Evolutionary conservation across 148 eudicot genomes (phyloP), one percentile per base, ranked within the genome.

Genomic region (Heliamphora exappendiculata): DNA sequence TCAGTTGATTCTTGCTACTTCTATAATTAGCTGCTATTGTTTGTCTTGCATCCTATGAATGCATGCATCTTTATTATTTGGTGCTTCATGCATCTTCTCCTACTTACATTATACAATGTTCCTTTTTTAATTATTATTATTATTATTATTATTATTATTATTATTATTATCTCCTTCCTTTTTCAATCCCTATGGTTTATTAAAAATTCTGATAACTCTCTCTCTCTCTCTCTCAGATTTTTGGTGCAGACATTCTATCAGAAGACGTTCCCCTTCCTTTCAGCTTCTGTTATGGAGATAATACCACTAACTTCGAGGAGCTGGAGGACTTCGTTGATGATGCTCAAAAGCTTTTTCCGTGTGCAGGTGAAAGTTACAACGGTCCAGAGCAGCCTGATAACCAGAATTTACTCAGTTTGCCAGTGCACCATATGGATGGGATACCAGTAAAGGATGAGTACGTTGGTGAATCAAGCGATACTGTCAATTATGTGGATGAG

Each of bases 401-500:
- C 39, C 80, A 82, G 49, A 47, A 78, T 57, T 78, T 81, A 7
- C 82, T 79, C 64, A 69, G 80, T 78, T 60, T 85, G 66, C 88
- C 84, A 39, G 78, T 73, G 65, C 86, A 84, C 29, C 80, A 77
- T 29, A 64, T 62, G 76, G 88, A 71, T 75, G 53, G 74, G 31
- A 82, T 60, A 34, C 62, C 76, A 41, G 87, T 85, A 78, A 95
- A 85, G 74, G 89, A 82, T 67, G 91, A 90, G 80, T 86, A 82
- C 76, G 66, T 79, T 85, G 81, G 82, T 79, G 89, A 83, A 78
- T 77, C 87, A 37, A 86, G 82, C 76, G 78, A 80, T 77, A 78
- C 76, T 19, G 12, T 9, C 12, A 75, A 74, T 59, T 82, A 79
- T 57, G 87, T 75, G 62, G 84, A 88, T 65, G 72, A 58, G 65